Percentiles rank a stretch among this genome's conserved stretches.
Conservation (phyloP, 495 filamentous ascomycete species). For the Penicillium odoratum region DNA sequence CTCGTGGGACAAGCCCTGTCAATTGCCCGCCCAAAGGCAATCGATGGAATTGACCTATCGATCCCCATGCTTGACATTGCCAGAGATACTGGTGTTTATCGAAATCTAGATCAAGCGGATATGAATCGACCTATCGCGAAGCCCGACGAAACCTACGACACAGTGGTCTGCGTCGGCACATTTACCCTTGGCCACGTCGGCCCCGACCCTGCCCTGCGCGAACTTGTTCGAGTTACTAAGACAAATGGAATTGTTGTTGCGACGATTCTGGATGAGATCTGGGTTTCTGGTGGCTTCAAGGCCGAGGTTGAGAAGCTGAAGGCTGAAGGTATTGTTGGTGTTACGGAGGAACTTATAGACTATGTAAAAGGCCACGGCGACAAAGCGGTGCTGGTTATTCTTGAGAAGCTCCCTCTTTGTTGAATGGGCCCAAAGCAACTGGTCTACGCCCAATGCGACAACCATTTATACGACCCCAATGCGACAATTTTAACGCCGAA, state of each 20-base stretch:
- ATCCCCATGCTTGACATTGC: conserved; percentile 45
- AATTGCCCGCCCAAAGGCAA: conserved; percentile 25
- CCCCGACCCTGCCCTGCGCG: conserved; percentile 39
- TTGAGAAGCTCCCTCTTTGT: conserved; percentile 28
- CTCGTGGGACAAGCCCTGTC: conserved; percentile 42
- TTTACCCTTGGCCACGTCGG: conserved; percentile 51
- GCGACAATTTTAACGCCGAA: neutral
- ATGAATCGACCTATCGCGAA: conserved; percentile 34
- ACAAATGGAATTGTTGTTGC: conserved; percentile 41
- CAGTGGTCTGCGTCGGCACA: conserved; percentile 47
- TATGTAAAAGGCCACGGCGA: conserved; percentile 41
- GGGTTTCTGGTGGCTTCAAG: conserved; percentile 38
- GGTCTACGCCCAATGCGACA: neutral
- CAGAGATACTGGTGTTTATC: conserved; percentile 40
- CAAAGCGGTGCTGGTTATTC: conserved; percentile 36
- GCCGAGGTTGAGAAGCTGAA: conserved; percentile 37
- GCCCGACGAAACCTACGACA: conserved; percentile 38
- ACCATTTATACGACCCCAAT: neutral
- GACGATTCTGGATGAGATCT: conserved; percentile 45
- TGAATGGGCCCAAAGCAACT: conserved; percentile 17
- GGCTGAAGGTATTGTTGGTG: conserved; percentile 27
- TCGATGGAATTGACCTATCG: conserved; percentile 40
- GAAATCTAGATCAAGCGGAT: conserved; percentile 36
- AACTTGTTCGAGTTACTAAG: conserved; percentile 43
- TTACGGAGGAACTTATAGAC: conserved; percentile 36